Evolutionary conservation across 768 basidiomycete species (phyloP).

Genomic region (Cystobasidium ongulense): DNA sequence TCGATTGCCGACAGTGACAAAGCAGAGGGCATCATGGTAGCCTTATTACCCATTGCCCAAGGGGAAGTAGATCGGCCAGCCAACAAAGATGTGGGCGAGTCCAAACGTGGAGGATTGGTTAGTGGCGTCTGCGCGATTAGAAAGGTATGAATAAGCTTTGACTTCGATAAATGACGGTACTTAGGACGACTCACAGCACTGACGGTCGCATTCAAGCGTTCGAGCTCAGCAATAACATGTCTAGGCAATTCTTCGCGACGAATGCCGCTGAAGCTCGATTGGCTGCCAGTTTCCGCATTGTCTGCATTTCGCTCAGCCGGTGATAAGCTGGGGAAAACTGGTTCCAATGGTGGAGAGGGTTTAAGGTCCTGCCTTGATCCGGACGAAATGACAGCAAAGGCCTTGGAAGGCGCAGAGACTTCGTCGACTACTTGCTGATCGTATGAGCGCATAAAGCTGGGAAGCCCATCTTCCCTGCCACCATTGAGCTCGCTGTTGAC

Average conservation of each 20-base stretch:
- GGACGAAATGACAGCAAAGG: neutral
- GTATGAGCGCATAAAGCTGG: neutral
- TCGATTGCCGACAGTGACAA: slow-evolving; percentile 16
- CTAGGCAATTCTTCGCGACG: neutral
- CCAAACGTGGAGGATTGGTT: slow-evolving; percentile 5
- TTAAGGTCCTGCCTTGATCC: neutral
- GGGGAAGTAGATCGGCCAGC: slow-evolving; percentile 19
- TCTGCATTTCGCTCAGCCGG: neutral
- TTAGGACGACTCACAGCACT: neutral
- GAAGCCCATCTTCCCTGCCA: neutral
- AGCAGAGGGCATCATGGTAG: slow-evolving; percentile 5
- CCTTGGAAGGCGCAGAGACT: neutral
- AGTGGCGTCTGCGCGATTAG: slow-evolving; percentile 1
- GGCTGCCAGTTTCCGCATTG: neutral
- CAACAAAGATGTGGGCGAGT: slow-evolving; percentile 1
- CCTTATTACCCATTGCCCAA: neutral
- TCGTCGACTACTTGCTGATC: slow-evolving; percentile 3
- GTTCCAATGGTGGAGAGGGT: neutral
- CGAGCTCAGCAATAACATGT: slow-evolving; percentile 41
- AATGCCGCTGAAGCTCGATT: neutral
- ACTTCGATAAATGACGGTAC: neutral
- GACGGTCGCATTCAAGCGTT: slow-evolving; percentile 45
- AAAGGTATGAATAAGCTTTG: neutral
- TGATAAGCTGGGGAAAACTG: neutral
- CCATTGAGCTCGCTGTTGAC: slow-evolving; percentile 18